Conservation (phyloP, 345 rosid species). For the Isatis tinctoria region DNA sequence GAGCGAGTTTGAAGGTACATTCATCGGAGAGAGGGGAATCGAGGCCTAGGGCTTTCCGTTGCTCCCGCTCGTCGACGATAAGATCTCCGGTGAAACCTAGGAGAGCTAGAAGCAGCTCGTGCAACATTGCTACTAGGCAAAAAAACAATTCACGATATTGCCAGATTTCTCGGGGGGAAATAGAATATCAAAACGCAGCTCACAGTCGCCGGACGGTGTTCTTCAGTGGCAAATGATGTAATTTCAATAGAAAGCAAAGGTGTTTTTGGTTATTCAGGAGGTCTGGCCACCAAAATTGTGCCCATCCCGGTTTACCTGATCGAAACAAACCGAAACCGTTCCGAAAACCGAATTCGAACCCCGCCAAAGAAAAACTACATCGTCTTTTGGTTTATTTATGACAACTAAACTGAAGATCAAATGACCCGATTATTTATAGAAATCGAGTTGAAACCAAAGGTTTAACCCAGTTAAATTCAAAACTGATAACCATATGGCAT, state of each 20-base stretch:
- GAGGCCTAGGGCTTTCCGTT: constrained; percentile 53
- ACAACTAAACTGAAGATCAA: not conserved
- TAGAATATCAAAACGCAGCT: constrained; percentile 13
- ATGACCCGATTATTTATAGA: not conserved
- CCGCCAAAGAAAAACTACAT: not conserved
- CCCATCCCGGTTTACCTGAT: not conserved
- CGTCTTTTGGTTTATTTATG: too few relatives aligned
- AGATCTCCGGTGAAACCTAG: constrained; percentile 93
- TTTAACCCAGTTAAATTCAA: too few relatives aligned
- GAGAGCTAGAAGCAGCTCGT: constrained; percentile 83
- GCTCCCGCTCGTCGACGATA: constrained; percentile 83
- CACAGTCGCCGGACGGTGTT: constrained; percentile 17
- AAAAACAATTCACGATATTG: not conserved
- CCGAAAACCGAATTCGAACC: not conserved
- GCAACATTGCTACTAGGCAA: constrained; percentile 45
- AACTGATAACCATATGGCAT: too few relatives aligned
- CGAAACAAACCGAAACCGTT: not conserved
- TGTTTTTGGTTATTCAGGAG: not conserved
- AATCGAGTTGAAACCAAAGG: too few relatives aligned
- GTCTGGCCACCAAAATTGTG: not conserved
- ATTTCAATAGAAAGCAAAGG: not conserved
- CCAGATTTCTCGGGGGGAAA: constrained; percentile 13
- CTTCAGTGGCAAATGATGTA: constrained; percentile 19
- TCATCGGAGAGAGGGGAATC: constrained; percentile 68
- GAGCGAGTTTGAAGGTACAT: constrained; percentile 75